Conservation (phyloP, 768 basidiomycete genomes). For the Amanita polypyramis region DNA sequence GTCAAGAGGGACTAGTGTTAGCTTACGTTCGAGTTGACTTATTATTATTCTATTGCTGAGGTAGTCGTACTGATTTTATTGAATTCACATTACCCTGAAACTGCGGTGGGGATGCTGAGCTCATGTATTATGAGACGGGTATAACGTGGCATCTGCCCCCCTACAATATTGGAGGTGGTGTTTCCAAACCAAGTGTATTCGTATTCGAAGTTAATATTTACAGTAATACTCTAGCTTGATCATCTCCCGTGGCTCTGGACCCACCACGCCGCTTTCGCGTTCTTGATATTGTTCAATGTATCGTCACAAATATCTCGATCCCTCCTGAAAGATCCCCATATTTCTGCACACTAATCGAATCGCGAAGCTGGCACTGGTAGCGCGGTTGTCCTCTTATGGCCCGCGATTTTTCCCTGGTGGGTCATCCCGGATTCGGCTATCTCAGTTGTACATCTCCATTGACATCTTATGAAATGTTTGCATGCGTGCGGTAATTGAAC, state of each 20-base stretch:
- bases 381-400: background rate
- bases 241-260: background rate
- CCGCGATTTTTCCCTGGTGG: constrained; percentile 1
- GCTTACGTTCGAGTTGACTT: background rate
- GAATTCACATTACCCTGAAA: background rate
- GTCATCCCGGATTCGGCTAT: background rate
- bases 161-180: background rate
- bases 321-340: background rate
- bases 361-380: background rate
- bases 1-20: background rate
- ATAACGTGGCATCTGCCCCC: background rate
- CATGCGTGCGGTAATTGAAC: background rate
- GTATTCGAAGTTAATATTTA: background rate
- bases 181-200: background rate
- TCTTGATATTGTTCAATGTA: background rate
- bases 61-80: background rate
- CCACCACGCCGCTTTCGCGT: constrained; percentile 1
- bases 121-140: background rate
- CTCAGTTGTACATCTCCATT: background rate
- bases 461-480: background rate
- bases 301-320: background rate
- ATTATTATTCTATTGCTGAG: background rate
- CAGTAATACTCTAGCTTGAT: background rate
- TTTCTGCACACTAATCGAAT: background rate
- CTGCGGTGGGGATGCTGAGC: background rate